Percentiles rank a stretch among this genome's conserved stretches.
Evolutionary conservation across 768 basidiomycete species (phyloP).

Genomic region (Serendipita indica): DNA sequence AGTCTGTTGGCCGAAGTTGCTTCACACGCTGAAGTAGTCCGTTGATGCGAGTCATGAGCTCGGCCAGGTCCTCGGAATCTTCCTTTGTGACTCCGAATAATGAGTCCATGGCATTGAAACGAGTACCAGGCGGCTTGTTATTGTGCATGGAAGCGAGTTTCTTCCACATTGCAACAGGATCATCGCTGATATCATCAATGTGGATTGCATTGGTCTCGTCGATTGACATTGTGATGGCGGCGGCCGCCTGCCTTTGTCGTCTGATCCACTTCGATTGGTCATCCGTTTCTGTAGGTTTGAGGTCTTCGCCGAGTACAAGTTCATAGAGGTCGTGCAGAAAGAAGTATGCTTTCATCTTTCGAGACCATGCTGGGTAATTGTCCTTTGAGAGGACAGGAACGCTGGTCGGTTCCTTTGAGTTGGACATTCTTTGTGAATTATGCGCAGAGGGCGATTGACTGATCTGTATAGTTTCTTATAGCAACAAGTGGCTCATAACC

Average conservation of each 20-base stretch:
- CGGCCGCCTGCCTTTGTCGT: background rate
- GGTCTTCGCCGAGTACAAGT: background rate
- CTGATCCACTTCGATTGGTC: background rate
- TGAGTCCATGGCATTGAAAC: conserved; percentile 15
- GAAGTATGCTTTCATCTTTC: background rate
- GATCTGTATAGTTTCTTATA: too few species aligned
- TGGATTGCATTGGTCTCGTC: background rate
- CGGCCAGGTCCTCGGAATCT: conserved; percentile 12
- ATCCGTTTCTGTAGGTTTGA: background rate
- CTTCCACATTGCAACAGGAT: conserved; percentile 12
- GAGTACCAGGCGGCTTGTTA: conserved; percentile 13
- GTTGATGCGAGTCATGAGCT: conserved; percentile 11
- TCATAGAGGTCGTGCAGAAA: background rate
- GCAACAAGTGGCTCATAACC: too few species aligned
- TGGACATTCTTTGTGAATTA: too few species aligned
- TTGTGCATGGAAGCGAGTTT: conserved; percentile 14
- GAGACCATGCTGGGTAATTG: background rate
- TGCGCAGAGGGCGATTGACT: too few species aligned
- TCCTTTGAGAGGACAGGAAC: background rate
- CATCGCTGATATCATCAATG: background rate
- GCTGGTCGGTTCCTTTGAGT: background rate
- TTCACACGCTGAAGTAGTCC: conserved; percentile 14
- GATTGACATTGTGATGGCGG: background rate
- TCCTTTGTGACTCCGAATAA: conserved; percentile 14
- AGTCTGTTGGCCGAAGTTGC: conserved; percentile 12